These are phyloP conservation scores for Ceratocystis lukuohia DNA, from an alignment of 2,329 filamentous ascomycete genomes.

Conservation along the genomic window DNA sequence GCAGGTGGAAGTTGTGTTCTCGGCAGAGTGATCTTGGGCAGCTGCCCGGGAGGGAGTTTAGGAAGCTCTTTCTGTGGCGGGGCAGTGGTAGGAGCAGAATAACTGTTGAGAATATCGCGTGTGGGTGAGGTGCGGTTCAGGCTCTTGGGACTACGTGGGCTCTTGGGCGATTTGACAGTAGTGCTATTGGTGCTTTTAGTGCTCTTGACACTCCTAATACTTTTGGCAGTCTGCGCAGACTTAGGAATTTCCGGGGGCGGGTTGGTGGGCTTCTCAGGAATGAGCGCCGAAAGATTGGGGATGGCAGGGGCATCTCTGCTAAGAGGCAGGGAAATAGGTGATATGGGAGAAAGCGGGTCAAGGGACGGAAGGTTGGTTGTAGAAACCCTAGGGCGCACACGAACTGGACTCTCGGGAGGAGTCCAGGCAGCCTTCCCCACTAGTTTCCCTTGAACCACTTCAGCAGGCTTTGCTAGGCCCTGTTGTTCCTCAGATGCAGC, in stretches of 20 bases:
- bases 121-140: not conserved
- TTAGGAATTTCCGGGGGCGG: conserved; percentile 2
- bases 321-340: not conserved
- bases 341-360: not conserved
- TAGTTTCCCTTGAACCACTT: not conserved
- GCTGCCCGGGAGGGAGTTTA: not conserved
- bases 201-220: not conserved
- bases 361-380: not conserved
- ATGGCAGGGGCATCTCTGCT: not conserved
- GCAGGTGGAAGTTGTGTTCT: conserved; percentile 5
- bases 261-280: not conserved
- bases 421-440: not conserved
- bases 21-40: not conserved
- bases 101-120: not conserved
- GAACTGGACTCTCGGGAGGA: not conserved
- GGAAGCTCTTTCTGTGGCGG: conserved; percentile 6
- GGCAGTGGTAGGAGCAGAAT: not conserved
- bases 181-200: not conserved
- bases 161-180: not conserved
- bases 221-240: not conserved
- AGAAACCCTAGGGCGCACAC: not conserved
- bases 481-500: not conserved
- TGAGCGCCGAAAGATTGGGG: not conserved
- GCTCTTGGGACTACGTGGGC: not conserved
- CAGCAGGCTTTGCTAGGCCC: not conserved